Evolutionary conservation across 805 yeast genomes (phyloP), one percentile per base, ranked within the genome.

Genomic region (Candida rishiriensis): DNA sequence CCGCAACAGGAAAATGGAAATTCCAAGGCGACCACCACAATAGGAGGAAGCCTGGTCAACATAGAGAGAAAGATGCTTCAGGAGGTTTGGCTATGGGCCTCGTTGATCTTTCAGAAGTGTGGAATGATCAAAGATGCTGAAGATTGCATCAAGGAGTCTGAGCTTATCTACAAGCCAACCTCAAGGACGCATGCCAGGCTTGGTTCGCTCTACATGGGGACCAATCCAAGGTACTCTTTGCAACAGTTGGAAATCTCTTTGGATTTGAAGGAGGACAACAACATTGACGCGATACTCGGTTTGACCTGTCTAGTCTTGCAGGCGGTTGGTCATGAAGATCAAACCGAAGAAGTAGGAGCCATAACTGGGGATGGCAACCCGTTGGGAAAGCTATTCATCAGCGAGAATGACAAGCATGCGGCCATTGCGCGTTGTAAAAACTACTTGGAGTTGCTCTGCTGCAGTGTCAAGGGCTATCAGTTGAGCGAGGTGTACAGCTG

Each of bases 71-170:
- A 53, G 18, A 55, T 79, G 10, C 57, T 81, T 38, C 88, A 82
- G 53, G 70, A 71, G 30, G 56, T 87, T 18, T 89, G 97, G 96
- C 60, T 89, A 40, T 78, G 88, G 77, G 73, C 87, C 0, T 73
- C 88, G 0, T 72, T 74, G 32, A 65, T 88, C 26, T 88, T 87
- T 57, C 66, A 76, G 53, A 75, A 76, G 46, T 71, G 76, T 6
- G 81, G 76, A 1, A 61, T 76, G 34, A 50, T 66, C 1, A 72
- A 68, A 2, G 95, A 88, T 42, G 79, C 90, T 1, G 81, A 80
- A 53, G 80, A 76, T 46, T 83, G 95, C 38, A 72, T 88, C 4
- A 71, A 74, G 8, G 96, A 88, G 61, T 88, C 95, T 1, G 83
- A 76, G 45, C 62, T 70, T 1, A 69, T 73, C 3, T 65, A 56